These are phyloP conservation scores for Zopfochytrium polystomum DNA, from an alignment of 371 early-diverging fungal genomes.

Conservation along the genomic window DNA sequence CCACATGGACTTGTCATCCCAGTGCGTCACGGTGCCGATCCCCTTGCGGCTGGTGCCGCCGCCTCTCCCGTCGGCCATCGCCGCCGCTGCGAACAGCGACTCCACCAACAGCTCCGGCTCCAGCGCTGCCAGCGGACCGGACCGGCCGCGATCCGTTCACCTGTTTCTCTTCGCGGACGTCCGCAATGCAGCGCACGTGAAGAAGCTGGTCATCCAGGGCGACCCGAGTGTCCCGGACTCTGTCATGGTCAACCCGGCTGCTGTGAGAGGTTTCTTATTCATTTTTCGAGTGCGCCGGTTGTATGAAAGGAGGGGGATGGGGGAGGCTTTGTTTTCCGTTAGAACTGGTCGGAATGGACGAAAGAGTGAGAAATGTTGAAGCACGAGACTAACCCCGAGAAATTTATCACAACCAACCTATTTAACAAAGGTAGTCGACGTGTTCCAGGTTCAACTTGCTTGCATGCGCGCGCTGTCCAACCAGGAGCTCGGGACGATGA, in stretches of 20 bases:
- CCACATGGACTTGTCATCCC: too few species aligned
- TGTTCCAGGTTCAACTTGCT: slow-evolving; percentile 34
- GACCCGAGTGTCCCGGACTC: slow-evolving; percentile 26
- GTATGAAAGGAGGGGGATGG: not conserved
- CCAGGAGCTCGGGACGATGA: slow-evolving; percentile 28
- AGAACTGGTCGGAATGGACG: not conserved
- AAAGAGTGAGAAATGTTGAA: not conserved
- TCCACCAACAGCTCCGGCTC: too few species aligned
- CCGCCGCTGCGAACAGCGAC: too few species aligned
- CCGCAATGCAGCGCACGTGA: slow-evolving; percentile 23
- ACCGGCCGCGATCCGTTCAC: slow-evolving; percentile 16
- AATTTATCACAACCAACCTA: not conserved
- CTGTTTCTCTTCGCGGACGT: slow-evolving; percentile 23
- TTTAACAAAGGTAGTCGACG: slow-evolving; percentile 25
- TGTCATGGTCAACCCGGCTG: slow-evolving; percentile 28
- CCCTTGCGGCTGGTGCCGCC: too few species aligned
- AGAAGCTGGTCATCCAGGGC: slow-evolving; percentile 24
- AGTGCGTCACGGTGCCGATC: too few species aligned
- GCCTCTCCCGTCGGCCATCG: too few species aligned
- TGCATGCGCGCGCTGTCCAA: slow-evolving; percentile 26
- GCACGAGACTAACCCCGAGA: not conserved
- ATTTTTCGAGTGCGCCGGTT: not conserved
- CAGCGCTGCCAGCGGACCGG: too few species aligned
- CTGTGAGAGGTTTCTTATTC: slow-evolving; percentile 14
- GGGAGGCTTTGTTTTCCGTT: not conserved